A percentile compares a stretch with the other conserved stretches of the same genome.
Conservation (phyloP, 2,329 filamentous ascomycete species). For the Fusarium equiseti region DNA sequence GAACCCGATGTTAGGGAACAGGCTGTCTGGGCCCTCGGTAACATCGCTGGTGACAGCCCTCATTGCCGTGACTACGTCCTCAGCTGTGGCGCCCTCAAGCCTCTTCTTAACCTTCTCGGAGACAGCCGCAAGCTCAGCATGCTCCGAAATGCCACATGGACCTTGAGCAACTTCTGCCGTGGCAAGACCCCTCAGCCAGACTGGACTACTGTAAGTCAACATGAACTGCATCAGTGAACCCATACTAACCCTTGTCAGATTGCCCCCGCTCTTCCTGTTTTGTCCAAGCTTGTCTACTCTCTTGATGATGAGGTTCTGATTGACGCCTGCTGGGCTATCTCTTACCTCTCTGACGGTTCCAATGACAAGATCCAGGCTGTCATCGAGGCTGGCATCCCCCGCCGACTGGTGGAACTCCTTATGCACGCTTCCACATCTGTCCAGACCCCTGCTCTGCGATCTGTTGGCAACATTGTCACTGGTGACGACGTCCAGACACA, state of each 20-base stretch:
- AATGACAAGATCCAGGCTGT: conserved; percentile 99
- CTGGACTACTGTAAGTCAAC: conserved; percentile 84
- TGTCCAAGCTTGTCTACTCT: conserved; percentile 98
- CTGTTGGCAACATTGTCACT: conserved; percentile 98
- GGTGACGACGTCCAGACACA: conserved; percentile 99
- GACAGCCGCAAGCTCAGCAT: conserved; percentile 99
- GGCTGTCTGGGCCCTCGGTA: conserved; percentile 97
- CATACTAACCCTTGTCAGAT: conserved; percentile 69
- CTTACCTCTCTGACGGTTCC: conserved; percentile 95
- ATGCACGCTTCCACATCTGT: conserved; percentile 99
- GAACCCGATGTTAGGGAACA: conserved; percentile 98
- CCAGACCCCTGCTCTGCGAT: conserved; percentile 95
- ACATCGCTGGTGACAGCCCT: conserved; percentile 98
- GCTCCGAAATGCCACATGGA: conserved; percentile 99
- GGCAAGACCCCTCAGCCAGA: conserved; percentile 99
- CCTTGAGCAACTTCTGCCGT: conserved; percentile 99
- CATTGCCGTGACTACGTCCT: conserved; percentile 97
- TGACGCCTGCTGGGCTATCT: conserved; percentile 99
- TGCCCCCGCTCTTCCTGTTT: conserved; percentile 90
- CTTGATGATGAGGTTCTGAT: conserved; percentile 98
- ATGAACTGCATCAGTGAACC: conserved; percentile 17
- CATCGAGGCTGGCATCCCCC: conserved; percentile 97
- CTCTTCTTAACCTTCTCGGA: conserved; percentile 87
- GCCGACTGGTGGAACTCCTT: conserved; percentile 93
- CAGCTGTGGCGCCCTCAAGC: conserved; percentile 88